phyloP scores from a whole-genome alignment of 2,329 filamentous ascomycete species.

The Colletotrichum melonis region DNA sequence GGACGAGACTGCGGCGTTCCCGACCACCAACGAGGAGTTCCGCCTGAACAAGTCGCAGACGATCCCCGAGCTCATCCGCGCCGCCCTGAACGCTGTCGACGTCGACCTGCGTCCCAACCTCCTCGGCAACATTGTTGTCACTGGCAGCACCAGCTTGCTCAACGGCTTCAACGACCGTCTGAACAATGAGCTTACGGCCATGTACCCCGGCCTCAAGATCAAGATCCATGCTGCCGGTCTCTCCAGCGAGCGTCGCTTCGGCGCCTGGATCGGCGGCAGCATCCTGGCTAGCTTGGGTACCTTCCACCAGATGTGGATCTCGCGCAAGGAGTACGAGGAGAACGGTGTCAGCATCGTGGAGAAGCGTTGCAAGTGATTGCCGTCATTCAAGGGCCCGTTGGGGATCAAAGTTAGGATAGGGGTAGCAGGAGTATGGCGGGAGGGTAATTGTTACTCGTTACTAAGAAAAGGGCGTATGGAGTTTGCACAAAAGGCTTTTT shows the following conservation, averaged over 20 bases:
- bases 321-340: conserved; percentile 96
- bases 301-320: conserved; percentile 99
- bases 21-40: conserved; percentile 49
- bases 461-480: conserved; percentile 30
- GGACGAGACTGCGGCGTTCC: conserved; percentile 82
- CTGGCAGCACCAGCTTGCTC: conserved; percentile 86
- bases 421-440: conserved; percentile 31
- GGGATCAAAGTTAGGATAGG: conserved; percentile 7
- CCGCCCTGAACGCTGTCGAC: conserved; percentile 82
- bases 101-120: conserved; percentile 88
- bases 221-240: conserved; percentile 89
- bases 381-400: neutral
- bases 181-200: conserved; percentile 81
- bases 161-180: conserved; percentile 94
- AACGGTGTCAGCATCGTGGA: conserved; percentile 91
- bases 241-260: conserved; percentile 89
- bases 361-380: conserved; percentile 87
- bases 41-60: conserved; percentile 78
- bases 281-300: conserved; percentile 95
- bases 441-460: conserved; percentile 20
- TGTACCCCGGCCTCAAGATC: conserved; percentile 88
- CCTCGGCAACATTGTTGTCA: conserved; percentile 91
- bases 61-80: conserved; percentile 84
- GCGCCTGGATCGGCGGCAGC: conserved; percentile 95
- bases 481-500: conserved; percentile 28